These are phyloP conservation scores for Acanthamoeba lenticulata DNA, from an alignment of 208 protist genomes.

Conservation along the genomic window DNA sequence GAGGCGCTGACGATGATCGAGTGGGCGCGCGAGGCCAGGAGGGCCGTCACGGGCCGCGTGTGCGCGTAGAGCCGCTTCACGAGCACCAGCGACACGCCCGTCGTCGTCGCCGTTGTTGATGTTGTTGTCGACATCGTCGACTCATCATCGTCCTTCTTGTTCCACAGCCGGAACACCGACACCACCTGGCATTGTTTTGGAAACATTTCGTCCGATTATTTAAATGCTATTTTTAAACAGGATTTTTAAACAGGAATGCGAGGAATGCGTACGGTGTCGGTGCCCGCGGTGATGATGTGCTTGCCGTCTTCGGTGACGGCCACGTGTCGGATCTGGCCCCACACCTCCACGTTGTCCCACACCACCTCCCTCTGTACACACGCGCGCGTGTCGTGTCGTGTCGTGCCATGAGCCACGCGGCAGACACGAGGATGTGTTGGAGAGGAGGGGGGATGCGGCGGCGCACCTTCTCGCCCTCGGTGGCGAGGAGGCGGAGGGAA, in stretches of 20 bases:
- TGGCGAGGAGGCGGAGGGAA: not conserved
- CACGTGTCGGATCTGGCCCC: not conserved
- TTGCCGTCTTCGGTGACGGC: constrained; percentile 31
- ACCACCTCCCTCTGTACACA: not conserved
- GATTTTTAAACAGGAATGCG: no score
- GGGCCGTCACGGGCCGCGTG: not conserved
- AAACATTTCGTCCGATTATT: no score
- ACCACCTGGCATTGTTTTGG: no score
- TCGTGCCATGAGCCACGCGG: no score
- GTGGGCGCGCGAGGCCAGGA: not conserved
- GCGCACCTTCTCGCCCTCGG: constrained; percentile 43
- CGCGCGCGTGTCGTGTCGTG: no score
- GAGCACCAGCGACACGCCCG: not conserved
- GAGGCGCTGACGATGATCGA: constrained; percentile 29
- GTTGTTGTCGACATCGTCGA: not conserved
- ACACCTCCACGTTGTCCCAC: constrained; percentile 47
- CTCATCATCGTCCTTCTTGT: not conserved
- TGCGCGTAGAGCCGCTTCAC: constrained; percentile 34
- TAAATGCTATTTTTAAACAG: no score
- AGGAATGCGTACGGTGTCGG: constrained; percentile 33
- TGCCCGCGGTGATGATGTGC: not conserved
- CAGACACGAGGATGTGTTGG: no score
- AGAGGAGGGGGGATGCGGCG: no score
- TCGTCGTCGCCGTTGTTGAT: no score
- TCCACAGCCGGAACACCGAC: constrained; percentile 5